These are phyloP conservation scores for Psilocybe tampanensis DNA, from an alignment of 768 basidiomycete species.

Conservation along the genomic window DNA sequence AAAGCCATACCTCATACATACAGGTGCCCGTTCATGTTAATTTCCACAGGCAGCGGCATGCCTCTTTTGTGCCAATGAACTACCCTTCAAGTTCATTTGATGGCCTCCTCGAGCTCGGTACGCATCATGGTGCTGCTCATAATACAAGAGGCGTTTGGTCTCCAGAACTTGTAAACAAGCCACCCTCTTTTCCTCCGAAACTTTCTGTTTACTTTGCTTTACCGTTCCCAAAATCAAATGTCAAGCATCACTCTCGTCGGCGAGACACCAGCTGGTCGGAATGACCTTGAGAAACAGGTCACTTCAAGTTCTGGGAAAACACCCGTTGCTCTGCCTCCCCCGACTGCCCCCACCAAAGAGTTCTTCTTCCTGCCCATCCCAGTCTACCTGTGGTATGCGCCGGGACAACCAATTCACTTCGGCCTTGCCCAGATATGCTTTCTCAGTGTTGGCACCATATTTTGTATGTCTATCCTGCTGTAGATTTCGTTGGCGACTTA, in stretches of 20 bases:
- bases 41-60: background rate
- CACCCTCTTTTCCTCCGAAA: background rate
- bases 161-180: background rate
- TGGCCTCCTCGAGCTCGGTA: background rate
- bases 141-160: background rate
- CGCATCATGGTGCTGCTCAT: background rate
- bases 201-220: background rate
- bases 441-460: background rate
- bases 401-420: background rate
- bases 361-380: background rate
- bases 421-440: background rate
- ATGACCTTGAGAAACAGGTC: background rate
- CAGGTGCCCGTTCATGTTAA: background rate
- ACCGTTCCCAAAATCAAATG: background rate
- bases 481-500: background rate
- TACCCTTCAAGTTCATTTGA: background rate
- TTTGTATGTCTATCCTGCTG: background rate
- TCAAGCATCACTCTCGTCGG: background rate
- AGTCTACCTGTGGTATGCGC: background rate
- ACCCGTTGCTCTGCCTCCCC: background rate
- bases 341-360: background rate
- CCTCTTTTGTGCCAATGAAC: background rate
- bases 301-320: background rate
- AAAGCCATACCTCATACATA: background rate
- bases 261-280: background rate